Base-by-base conservation (phyloP, 495 filamentous ascomycete genomes). In the Cercophora sp. region DNA sequence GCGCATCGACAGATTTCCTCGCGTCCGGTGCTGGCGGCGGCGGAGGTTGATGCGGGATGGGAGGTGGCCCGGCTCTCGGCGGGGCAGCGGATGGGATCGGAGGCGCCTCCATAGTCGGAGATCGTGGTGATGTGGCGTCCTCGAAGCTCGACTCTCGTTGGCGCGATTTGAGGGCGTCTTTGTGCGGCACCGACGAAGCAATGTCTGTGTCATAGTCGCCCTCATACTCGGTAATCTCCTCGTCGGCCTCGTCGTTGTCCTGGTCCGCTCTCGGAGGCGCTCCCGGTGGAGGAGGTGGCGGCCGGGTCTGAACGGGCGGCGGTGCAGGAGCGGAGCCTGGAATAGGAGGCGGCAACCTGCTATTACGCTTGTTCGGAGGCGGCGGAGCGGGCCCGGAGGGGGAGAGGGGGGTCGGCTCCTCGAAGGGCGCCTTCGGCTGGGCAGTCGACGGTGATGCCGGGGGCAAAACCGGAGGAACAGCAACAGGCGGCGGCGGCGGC, bases 141-240 rank as follows among this genome's bases (percentile, higher is more conserved):
- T 84, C 80, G 55, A 86, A 66, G 68, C 86, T 92, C 19, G 85
- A 82, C 32, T 91, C 89, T 37, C 84, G 80, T 25, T 80, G 83
- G 69, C 96, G 89, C 16, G 88, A 66, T 60, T 89, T 94, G 49
- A 97, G 66, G 3, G 93, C 92, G 72, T 96, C 93, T 69, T 94
- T 93, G 64, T 93, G 87, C 34, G 86, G 86, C 8, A 82, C 90
- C 24, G 89, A 85, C 37, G 94, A 87, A 1, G 87, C 91, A 58
- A 98, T 96, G 66, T 97, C 93, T 32, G 93, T 98, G 59, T 97
- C 93, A 65, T 98, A 97, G 63, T 97, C 93, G 16, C 91, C 93
- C 66, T 98, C 93, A 64, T 97, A 97, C 67, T 96, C 93, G 2
- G 88, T 95, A 29, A 89, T 75, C 63, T 93, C 91, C 59, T 77